Evolutionary conservation across 176 grass and related monocot genomes (phyloP), one percentile per base, ranked within the genome.

Genomic region (Phyllostachys edulis): DNA sequence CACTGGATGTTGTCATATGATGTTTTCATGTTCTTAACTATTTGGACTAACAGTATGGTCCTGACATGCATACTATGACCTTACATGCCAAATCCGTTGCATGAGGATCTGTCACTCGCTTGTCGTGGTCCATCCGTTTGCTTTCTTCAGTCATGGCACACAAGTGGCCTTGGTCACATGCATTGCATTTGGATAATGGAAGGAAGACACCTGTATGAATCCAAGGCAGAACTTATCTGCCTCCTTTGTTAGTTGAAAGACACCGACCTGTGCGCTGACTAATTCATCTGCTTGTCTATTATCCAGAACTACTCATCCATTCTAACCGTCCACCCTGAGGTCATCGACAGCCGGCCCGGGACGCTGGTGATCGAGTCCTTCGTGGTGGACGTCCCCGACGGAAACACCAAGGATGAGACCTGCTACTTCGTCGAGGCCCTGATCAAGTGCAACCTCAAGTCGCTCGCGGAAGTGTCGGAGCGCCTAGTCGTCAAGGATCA

Each of bases 391-490:
- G 86, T 97, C 69, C 95, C 95, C 0, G 95, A 97, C 24, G 95
- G 90, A 47, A 97, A 97, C 79, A 97, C 92, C 37, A 88, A 93
- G 55, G 95, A 97, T 7, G 95, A 97, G 82, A 97, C 95, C 1
- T 97, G 95, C 82, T 97, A 88, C 73, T 97, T 97, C 65, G 88
- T 97, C 15, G 92, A 97, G 77, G 90, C 92, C 38, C 67, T 97
- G 50, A 88, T 97, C 83, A 97, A 94, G 65, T 97, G 95, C 95
- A 97, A 97, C 87, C 92, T 97, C 78, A 94, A 97, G 75, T 97
- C 95, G 12, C 89, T 97, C 7, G 95, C 92, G 1, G 90, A 92
- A 27, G 90, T 97, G 41, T 94, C 95, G 0, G 95, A 97, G 82
- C 81, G 90, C 66, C 82, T 88, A n/a, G 90, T 91, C 17, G 67